phyloP scores from a whole-genome alignment of 2,329 filamentous ascomycete genomes.

The Epichloe typhina region DNA sequence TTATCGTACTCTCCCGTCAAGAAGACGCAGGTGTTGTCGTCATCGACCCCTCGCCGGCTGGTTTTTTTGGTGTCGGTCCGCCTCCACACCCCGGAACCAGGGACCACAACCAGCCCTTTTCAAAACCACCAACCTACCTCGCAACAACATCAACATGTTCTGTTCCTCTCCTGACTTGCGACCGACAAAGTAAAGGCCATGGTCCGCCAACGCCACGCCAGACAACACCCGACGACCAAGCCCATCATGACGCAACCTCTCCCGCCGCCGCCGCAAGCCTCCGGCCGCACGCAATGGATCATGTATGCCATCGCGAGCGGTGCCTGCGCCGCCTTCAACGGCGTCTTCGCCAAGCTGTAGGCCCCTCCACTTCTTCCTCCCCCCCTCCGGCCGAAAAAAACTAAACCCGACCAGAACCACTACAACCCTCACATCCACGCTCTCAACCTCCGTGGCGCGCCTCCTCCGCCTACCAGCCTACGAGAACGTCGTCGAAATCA shows the following conservation, averaged over 20 bases:
- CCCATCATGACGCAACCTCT: conserved; percentile 6
- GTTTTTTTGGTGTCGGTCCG: too few species aligned
- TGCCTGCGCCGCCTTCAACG: conserved; percentile 67
- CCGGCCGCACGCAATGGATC: conserved; percentile 42
- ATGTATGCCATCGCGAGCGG: conserved; percentile 60
- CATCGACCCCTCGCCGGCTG: too few species aligned
- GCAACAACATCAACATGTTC: too few species aligned
- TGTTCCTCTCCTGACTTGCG: too few species aligned
- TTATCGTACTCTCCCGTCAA: too few species aligned
- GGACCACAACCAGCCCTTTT: too few species aligned
- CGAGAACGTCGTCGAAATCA: conserved; percentile 32
- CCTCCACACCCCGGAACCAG: too few species aligned
- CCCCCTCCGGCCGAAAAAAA: too few species aligned
- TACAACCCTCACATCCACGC: conserved; percentile 36
- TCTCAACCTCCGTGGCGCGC: conserved; percentile 32
- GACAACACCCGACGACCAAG: neutral
- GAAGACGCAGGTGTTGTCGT: too few species aligned
- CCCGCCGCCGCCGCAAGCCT: conserved; percentile 8
- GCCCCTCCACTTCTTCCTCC: too few species aligned
- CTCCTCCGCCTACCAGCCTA: conserved; percentile 28
- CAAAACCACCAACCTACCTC: too few species aligned
- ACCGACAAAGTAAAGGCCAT: conserved; percentile 7
- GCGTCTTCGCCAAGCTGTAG: conserved; percentile 72
- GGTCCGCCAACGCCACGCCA: conserved; percentile 16
- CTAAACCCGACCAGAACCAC: conserved; percentile 31